Base-by-base conservation (phyloP, 192 early-diverging fungal genomes). In the Glomus cerebriforme region DNA sequence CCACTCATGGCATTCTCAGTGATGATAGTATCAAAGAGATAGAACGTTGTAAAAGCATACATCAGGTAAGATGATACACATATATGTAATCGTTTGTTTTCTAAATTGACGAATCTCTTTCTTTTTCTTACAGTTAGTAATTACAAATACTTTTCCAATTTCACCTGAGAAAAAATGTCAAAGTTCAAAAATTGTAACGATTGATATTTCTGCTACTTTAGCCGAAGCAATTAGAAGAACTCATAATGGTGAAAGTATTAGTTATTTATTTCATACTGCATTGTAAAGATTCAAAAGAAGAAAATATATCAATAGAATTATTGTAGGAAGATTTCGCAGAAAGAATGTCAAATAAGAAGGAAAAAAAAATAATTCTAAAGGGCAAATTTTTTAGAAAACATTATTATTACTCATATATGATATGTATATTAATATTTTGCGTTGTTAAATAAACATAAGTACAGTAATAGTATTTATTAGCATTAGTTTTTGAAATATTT, bases 201-300 rank as follows among this genome's bases (percentile, higher is more conserved):
- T 99, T 80, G 97, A 97, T 82, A 90, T 99, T 62, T 92, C 92
- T 32, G 89, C 91, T 15, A 94, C 96, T n/a, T 83, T 99, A 65
- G 94, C 97, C 24, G 96, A 99, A 85, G 98, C 84, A 3, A 85
- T 85, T 59, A 74, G 84, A 65, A 79, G 84, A 29, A 96, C 92
- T 73, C 96, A 98, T 88, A 96, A 98, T 80, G 95, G 95, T 66
- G 96, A 98, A 86, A 92, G 90, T 80, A 95, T 98, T 83, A 94
- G 93, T 47, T 98, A 95, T 79, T 86, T 98, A 81, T 98, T 98
- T 60, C 6, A 75, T 75, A 75, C 73, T 34, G 31, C 58, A 60
- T 19, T 68, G 39, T 68, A 68, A 68, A 35, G 31, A 65, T 31
- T 31, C 26, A 32, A 10, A 59, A 24, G 8, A n/a, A 59, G 5